Conservation (phyloP, 768 basidiomycete genomes). For the Leucosporidium yakuticum region DNA sequence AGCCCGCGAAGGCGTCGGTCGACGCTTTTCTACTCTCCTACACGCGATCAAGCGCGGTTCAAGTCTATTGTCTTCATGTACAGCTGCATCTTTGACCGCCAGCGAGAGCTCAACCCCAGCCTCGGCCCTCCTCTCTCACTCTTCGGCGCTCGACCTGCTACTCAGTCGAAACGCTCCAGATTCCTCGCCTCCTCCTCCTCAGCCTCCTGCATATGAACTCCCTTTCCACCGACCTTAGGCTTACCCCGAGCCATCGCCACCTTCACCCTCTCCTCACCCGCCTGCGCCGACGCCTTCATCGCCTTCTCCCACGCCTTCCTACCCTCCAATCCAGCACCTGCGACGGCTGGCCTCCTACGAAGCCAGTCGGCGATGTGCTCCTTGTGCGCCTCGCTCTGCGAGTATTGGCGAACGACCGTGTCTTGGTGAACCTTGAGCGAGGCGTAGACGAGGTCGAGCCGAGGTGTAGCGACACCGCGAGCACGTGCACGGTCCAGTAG, state of each 20-base stretch:
- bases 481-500: conserved; percentile 30
- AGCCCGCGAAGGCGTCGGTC: no score
- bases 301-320: conserved; percentile 27
- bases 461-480: conserved; percentile 25
- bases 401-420: neutral
- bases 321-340: conserved; percentile 19
- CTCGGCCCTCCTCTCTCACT: no score
- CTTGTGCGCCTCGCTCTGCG: conserved; percentile 13
- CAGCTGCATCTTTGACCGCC: no score
- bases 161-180: no score
- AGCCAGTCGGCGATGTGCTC: conserved; percentile 25
- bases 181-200: no score
- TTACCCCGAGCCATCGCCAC: conserved; percentile 20
- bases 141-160: no score
- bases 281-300: neutral
- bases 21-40: no score
- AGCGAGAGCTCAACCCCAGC: no score
- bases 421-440: conserved; percentile 24
- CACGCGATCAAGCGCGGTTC: no score
- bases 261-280: neutral
- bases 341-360: conserved; percentile 13
- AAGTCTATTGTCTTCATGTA: no score
- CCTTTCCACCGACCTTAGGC: conserved; percentile 16
- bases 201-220: no score
- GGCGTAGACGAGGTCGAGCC: conserved; percentile 26